These are phyloP conservation scores for Phytophthora citricola DNA, from an alignment of 352 stramenopile genomes.

Conservation along the genomic window DNA sequence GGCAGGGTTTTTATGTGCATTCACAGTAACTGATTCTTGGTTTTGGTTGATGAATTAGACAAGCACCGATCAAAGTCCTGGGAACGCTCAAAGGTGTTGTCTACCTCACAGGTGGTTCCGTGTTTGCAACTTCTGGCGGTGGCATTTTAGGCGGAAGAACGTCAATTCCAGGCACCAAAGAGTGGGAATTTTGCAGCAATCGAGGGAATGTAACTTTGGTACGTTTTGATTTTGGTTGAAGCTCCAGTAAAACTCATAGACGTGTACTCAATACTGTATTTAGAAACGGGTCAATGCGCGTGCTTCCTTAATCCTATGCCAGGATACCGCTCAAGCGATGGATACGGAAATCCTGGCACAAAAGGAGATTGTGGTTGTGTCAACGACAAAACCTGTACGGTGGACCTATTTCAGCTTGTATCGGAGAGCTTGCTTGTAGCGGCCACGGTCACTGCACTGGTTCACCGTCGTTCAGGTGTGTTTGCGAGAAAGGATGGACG, in stretches of 20 bases:
- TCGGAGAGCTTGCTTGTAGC: slow-evolving; percentile 76
- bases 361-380: slow-evolving; percentile 93
- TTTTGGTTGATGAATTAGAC: slow-evolving; percentile 32
- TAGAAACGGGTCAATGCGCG: slow-evolving; percentile 55
- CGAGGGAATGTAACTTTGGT: slow-evolving; percentile 82
- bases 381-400: slow-evolving; percentile 84
- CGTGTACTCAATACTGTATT: neutral
- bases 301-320: slow-evolving; percentile 78
- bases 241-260: too few relatives aligned
- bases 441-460: slow-evolving; percentile 74
- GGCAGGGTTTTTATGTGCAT: neutral
- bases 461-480: slow-evolving; percentile 59
- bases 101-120: slow-evolving; percentile 54
- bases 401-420: slow-evolving; percentile 60
- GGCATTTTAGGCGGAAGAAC: slow-evolving; percentile 48
- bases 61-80: slow-evolving; percentile 68
- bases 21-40: slow-evolving; percentile 6
- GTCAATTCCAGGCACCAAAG: slow-evolving; percentile 85
- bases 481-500: slow-evolving; percentile 69
- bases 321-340: slow-evolving; percentile 82
- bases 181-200: slow-evolving; percentile 90
- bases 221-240: neutral
- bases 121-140: slow-evolving; percentile 56
- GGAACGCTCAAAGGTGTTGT: slow-evolving; percentile 37
- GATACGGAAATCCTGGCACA: slow-evolving; percentile 85